Evolutionary conservation across 495 filamentous ascomycete species (phyloP).

Genomic region (Lophiostoma macrostomum): DNA sequence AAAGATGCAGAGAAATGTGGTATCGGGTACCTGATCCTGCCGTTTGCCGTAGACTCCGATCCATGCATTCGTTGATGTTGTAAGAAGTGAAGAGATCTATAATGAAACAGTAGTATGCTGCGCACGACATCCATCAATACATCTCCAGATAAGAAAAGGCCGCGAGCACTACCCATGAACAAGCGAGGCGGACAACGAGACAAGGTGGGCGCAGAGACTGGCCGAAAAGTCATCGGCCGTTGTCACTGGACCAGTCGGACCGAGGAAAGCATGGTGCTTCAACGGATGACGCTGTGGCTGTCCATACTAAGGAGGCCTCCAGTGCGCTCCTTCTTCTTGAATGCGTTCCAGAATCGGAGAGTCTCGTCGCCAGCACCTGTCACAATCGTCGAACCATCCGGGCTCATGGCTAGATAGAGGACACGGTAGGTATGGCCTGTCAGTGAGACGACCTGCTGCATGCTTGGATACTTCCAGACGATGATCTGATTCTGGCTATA

Average conservation of each 20-base stretch:
- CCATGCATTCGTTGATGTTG: no score
- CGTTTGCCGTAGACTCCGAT: no score
- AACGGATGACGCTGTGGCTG: slow-evolving; percentile 32
- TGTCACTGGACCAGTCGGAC: not conserved
- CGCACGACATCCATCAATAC: no score
- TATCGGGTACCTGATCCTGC: no score
- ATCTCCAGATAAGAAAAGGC: no score
- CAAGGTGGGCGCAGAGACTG: no score
- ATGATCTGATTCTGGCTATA: slow-evolving; percentile 98
- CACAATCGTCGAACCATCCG: slow-evolving; percentile 88
- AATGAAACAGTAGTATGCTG: no score
- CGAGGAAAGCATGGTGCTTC: not conserved
- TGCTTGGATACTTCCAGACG: slow-evolving; percentile 97
- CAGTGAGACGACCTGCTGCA: slow-evolving; percentile 91
- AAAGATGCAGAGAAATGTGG: no score
- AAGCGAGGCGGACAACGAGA: no score
- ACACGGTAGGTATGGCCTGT: slow-evolving; percentile 97
- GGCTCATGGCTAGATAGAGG: slow-evolving; percentile 94
- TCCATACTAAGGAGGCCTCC: slow-evolving; percentile 34
- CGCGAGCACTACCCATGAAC: no score
- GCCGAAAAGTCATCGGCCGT: not conserved
- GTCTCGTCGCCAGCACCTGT: slow-evolving; percentile 97
- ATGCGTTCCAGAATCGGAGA: slow-evolving; percentile 93
- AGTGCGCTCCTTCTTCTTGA: slow-evolving; percentile 60
- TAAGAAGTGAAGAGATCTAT: no score